phyloP scores from a whole-genome alignment of 2,329 filamentous ascomycete species.

The Fusarium sp. region DNA sequence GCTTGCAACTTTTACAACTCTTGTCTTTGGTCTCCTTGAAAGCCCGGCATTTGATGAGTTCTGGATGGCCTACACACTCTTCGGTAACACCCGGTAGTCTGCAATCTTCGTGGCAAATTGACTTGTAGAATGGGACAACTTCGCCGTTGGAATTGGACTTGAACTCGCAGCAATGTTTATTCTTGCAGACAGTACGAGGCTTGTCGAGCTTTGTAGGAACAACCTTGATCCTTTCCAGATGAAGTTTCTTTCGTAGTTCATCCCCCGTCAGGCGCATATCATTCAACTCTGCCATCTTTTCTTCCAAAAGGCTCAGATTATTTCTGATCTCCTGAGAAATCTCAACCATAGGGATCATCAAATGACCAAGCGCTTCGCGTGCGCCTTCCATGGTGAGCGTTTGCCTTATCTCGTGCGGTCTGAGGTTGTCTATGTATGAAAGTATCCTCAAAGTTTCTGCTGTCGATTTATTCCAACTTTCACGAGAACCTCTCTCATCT shows the following conservation, averaged over 20 bases:
- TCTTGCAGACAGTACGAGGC: slow-evolving; percentile 26
- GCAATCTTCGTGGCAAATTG: slow-evolving; percentile 22
- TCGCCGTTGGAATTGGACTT: background rate
- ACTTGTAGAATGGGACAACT: slow-evolving; percentile 15
- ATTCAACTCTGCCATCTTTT: background rate
- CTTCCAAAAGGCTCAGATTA: background rate
- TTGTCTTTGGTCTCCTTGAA: background rate
- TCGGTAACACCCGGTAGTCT: slow-evolving; percentile 3
- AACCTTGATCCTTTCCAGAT: slow-evolving; percentile 1
- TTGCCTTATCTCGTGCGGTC: slow-evolving; percentile 30
- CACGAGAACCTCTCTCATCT: background rate
- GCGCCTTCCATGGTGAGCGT: slow-evolving; percentile 31
- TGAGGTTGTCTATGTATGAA: background rate
- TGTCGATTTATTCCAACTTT: slow-evolving; percentile 33
- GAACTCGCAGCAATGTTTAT: slow-evolving; percentile 13
- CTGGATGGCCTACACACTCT: background rate
- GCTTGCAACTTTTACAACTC: background rate
- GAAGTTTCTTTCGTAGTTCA: background rate
- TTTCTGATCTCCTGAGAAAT: slow-evolving; percentile 13
- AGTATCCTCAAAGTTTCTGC: slow-evolving; percentile 23
- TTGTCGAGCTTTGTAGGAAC: background rate
- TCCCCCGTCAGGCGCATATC: background rate
- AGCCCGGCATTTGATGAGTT: background rate
- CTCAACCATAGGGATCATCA: slow-evolving; percentile 30
- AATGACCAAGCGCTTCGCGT: background rate